Conservation (phyloP, 1,284 basidiomycete species). For the Leccinum huronense region DNA sequence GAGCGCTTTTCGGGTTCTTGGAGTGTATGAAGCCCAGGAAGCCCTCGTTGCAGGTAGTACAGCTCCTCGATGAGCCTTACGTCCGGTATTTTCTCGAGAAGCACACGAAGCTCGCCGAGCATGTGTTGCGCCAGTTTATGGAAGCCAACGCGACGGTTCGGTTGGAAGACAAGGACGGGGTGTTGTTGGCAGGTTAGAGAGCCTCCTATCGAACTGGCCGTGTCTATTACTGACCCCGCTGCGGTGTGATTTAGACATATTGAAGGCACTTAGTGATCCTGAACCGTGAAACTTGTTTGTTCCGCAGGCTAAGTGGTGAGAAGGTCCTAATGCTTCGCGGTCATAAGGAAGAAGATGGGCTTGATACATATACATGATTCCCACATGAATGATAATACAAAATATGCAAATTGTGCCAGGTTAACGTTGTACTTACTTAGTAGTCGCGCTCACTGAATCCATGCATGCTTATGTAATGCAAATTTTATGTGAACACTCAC, state of each 20-base stretch:
- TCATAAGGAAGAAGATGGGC: conserved; percentile 4
- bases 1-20: conserved; percentile 18
- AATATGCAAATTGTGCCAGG: conserved; percentile 25
- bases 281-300: background rate
- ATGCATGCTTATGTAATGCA: too few relatives aligned
- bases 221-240: background rate
- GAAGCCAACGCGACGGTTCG: conserved; percentile 14
- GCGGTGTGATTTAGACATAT: background rate
- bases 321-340: background rate
- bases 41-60: conserved; percentile 29
- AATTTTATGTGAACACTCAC: too few relatives aligned
- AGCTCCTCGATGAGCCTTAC: conserved; percentile 22
- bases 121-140: conserved; percentile 11
- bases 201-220: background rate
- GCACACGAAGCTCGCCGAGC: conserved; percentile 16
- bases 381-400: conserved; percentile 32
- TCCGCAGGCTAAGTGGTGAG: background rate
- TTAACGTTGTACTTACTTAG: conserved; percentile 6
- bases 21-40: conserved; percentile 11
- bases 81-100: conserved; percentile 20
- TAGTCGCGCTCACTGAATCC: too few relatives aligned
- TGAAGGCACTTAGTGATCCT: background rate
- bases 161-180: conserved; percentile 29
- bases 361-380: conserved; percentile 23
- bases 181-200: conserved; percentile 24